Evolutionary conservation across 148 eudicot genomes (phyloP), one percentile per base, ranked within the genome.

Genomic region (Amaranthus cruentus): DNA sequence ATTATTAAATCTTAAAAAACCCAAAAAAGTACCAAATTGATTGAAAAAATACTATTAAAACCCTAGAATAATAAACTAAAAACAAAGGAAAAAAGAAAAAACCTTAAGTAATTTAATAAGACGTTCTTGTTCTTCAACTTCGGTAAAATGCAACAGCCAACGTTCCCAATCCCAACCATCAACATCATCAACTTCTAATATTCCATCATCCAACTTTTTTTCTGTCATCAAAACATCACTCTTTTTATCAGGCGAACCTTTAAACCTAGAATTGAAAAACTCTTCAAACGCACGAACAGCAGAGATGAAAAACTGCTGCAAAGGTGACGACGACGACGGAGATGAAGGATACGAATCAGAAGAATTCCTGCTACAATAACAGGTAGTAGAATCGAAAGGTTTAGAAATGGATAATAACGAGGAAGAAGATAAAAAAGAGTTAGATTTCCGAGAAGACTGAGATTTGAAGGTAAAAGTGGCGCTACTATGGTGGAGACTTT

Each of bases 161-260:
- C 88, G 76, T 52, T 84, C 91, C 99, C 99, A 95, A 84, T 88
- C 87, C 99, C 99, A 95, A n/a, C 83, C 88, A 71, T 82, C 85
- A 64, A 79, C 88, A 43, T 63, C 85, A 42, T 63, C 85, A 42
- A 51, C 80, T 46, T 75, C 88, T 9, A 28, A 77, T 63, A 48
- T 80, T 42, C 43, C 55, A 66, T 60, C 65, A 56, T 59, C 60
- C 75, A 42, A 9, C 62, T 3, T 61, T 76, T 4, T 62, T 68
- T 18, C 75, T 57, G 38, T 67, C n/a, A 55, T 78, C 18, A 9
- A 80, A 21, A 62, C 62, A 10, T 68, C 82, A 7, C 58, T 69
- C 55, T 51, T 76, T 48, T 71, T 75, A 28, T 28, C 38, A 62
- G 68, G 42, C 71, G 28, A 49, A 65, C 52, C 47, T 6, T 52